Conservation (phyloP, 2,329 filamentous ascomycete species). For the Diplocarpon rosae region DNA sequence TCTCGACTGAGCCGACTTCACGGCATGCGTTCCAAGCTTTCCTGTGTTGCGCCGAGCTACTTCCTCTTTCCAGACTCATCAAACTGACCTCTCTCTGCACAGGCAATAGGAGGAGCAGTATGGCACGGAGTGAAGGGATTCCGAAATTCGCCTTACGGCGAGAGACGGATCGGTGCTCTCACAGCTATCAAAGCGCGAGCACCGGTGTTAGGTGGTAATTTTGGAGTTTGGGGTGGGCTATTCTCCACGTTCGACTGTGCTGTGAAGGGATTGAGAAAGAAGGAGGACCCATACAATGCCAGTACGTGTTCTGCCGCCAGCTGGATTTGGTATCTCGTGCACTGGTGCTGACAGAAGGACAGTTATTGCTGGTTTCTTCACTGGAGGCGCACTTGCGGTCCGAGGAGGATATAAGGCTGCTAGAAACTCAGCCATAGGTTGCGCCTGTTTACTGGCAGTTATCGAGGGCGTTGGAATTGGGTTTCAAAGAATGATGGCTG, state of each 20-base stretch:
- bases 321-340: not conserved
- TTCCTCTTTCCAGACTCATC: slow-evolving; percentile 11
- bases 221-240: slow-evolving; percentile 92
- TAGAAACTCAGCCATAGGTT: slow-evolving; percentile 91
- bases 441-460: slow-evolving; percentile 84
- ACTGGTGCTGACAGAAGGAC: slow-evolving; percentile 11
- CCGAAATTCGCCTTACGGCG: slow-evolving; percentile 80
- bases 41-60: not conserved
- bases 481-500: slow-evolving; percentile 88
- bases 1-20: not conserved
- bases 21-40: not conserved
- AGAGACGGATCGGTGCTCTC: slow-evolving; percentile 88
- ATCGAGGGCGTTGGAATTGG: slow-evolving; percentile 97
- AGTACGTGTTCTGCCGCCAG: slow-evolving; percentile 35
- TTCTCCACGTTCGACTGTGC: slow-evolving; percentile 96
- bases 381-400: slow-evolving; percentile 81
- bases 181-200: slow-evolving; percentile 97
- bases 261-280: slow-evolving; percentile 85
- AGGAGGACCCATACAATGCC: slow-evolving; percentile 97
- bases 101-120: slow-evolving; percentile 71
- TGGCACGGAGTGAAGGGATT: slow-evolving; percentile 98
- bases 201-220: slow-evolving; percentile 93
- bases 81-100: slow-evolving; percentile 12
- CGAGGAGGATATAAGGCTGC: slow-evolving; percentile 87
- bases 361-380: slow-evolving; percentile 93